A percentile compares a stretch with the other conserved stretches of the same genome.
phyloP scores from a whole-genome alignment of 768 basidiomycete genomes.

The Coprinopsis cinerea region DNA sequence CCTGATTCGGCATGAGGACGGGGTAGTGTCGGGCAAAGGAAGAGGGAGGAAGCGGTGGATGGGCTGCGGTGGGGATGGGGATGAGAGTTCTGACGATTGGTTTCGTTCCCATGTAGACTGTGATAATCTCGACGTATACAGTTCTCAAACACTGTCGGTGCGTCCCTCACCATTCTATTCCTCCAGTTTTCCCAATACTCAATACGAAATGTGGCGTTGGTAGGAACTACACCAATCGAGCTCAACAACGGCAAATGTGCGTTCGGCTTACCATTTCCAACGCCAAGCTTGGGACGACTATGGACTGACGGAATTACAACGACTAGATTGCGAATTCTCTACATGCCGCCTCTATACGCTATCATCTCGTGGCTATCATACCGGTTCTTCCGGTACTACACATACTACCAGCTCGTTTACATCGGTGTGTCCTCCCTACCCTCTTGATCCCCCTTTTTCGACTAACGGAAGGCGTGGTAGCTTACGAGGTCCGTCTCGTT shows the following conservation, averaged over 20 bases:
- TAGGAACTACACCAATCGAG: constrained; percentile 67
- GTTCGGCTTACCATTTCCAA: not conserved
- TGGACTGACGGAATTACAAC: not conserved
- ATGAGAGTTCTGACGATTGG: not conserved
- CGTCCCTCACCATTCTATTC: constrained; percentile 17
- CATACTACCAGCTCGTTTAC: constrained; percentile 41
- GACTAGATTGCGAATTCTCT: constrained; percentile 66
- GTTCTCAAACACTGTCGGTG: constrained; percentile 62
- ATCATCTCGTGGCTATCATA: constrained; percentile 84
- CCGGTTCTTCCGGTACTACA: constrained; percentile 76
- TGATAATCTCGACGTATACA: constrained; percentile 51
- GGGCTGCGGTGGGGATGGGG: not conserved
- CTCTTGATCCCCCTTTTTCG: constrained; percentile 6
- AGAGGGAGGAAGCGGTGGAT: too few relatives aligned
- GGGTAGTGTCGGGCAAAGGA: too few relatives aligned
- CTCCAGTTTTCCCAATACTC: not conserved
- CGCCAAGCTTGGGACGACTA: not conserved
- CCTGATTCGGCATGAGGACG: too few relatives aligned
- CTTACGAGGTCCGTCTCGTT: constrained; percentile 52
- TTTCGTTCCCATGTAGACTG: constrained; percentile 35
- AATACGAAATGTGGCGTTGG: constrained; percentile 5
- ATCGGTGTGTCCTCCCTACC: constrained; percentile 25
- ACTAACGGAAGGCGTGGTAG: too few relatives aligned
- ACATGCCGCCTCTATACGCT: constrained; percentile 80
- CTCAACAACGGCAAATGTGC: constrained; percentile 78